A percentile compares a stretch with the other conserved stretches of the same genome.
phyloP scores from a whole-genome alignment of 148 eudicot species.

The Heliosperma pusillum region DNA sequence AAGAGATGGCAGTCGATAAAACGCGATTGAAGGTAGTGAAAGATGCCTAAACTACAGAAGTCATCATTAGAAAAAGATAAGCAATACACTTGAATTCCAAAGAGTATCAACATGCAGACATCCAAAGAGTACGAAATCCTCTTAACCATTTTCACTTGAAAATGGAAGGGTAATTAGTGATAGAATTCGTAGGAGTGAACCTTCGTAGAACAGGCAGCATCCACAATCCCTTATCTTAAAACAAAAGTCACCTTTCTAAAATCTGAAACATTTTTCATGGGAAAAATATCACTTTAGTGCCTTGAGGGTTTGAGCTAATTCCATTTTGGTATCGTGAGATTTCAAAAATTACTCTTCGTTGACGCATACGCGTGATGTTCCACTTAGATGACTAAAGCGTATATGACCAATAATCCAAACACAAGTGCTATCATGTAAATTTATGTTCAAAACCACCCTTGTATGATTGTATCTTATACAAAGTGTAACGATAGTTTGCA shows the following conservation, averaged over 20 bases:
- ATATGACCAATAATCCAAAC: too few relatives aligned
- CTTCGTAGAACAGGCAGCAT: background rate
- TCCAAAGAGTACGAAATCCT: background rate
- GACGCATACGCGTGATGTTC: too few relatives aligned
- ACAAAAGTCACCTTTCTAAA: background rate
- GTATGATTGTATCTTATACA: too few relatives aligned
- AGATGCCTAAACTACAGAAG: background rate
- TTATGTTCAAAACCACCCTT: too few relatives aligned
- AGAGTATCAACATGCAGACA: background rate
- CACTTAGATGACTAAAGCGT: too few relatives aligned
- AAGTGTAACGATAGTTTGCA: too few relatives aligned
- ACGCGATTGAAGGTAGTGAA: background rate
- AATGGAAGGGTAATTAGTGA: background rate
- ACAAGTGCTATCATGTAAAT: too few relatives aligned
- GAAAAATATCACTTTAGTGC: too few relatives aligned
- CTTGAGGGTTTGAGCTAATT: too few relatives aligned
- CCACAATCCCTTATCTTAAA: background rate
- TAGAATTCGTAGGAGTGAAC: background rate
- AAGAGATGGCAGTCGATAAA: background rate
- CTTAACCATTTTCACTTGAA: background rate
- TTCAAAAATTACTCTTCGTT: too few relatives aligned
- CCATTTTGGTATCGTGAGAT: too few relatives aligned
- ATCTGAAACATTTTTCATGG: background rate
- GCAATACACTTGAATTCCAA: background rate
- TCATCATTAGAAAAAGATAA: background rate